Percentiles rank a stretch among this genome's conserved stretches.
Conservation (phyloP, 2,329 filamentous ascomycete species). For the Dothideomycetes sp. region DNA sequence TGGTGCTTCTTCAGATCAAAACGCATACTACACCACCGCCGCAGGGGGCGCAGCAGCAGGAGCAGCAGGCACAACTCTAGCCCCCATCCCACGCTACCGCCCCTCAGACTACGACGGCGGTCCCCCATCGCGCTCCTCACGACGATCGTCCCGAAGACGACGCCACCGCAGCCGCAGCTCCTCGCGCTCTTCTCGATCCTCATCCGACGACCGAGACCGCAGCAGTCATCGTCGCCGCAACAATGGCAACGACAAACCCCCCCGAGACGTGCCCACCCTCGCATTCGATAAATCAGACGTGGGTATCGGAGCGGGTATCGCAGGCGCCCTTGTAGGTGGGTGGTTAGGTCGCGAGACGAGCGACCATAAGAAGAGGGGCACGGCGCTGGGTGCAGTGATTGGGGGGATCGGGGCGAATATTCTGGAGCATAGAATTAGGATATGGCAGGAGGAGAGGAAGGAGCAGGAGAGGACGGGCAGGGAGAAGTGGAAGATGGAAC, state of each 20-base stretch:
- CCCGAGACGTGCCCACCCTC: constrained; percentile 1
- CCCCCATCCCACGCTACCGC: no score
- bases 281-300: not conserved
- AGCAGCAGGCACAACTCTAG: no score
- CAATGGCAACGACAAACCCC: not conserved
- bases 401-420: constrained; percentile 7
- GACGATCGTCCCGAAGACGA: no score
- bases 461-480: constrained; percentile 3
- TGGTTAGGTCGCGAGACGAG: constrained; percentile 5
- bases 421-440: constrained; percentile 3
- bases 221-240: no score
- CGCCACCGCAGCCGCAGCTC: no score
- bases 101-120: no score
- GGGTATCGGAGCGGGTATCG: constrained; percentile 4
- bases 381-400: constrained; percentile 3
- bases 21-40: no score
- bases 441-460: constrained; percentile 4
- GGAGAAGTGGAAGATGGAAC: constrained; percentile 3
- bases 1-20: no score
- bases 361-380: constrained; percentile 2
- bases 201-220: no score
- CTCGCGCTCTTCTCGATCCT: no score
- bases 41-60: no score
- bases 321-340: constrained; percentile 5
- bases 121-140: no score